Evolutionary conservation across 352 stramenopile genomes (phyloP).

Genomic region (Pythium pectinolyticum): DNA sequence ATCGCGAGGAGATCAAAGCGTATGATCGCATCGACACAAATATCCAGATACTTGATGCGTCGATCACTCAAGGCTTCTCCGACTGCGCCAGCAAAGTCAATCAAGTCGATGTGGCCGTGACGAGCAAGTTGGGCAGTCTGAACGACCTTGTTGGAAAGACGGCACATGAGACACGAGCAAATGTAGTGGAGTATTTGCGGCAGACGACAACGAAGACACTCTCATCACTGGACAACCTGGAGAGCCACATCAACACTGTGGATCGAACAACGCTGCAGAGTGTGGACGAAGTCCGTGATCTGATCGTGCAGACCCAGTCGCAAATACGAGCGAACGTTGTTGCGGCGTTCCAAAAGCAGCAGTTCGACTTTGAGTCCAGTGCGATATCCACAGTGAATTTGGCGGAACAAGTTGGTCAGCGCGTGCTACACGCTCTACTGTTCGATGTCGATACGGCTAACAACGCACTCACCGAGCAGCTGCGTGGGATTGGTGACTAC

Average conservation of each 20-base stretch:
- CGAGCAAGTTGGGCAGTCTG: background rate
- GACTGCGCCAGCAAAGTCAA: background rate
- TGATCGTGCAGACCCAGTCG: background rate
- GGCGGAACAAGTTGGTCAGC: background rate
- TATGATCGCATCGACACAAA: constrained; percentile 6
- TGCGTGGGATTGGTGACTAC: background rate
- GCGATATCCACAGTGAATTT: background rate
- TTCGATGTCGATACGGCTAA: constrained; percentile 8
- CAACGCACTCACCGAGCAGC: background rate
- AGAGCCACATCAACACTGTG: background rate
- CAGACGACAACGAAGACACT: background rate
- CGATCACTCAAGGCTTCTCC: constrained; percentile 1
- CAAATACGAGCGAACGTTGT: constrained; percentile 1
- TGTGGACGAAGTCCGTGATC: background rate
- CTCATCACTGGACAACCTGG: background rate
- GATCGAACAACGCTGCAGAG: background rate
- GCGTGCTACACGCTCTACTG: constrained; percentile 2
- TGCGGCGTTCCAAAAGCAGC: background rate
- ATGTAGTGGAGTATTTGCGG: background rate
- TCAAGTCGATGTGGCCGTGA: background rate
- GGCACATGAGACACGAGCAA: background rate
- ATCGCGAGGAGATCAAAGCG: constrained; percentile 4
- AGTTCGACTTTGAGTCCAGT: background rate
- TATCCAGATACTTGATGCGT: background rate
- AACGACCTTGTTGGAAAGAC: constrained; percentile 1